phyloP scores from a whole-genome alignment of 2,329 filamentous ascomycete genomes.

The Exophiala aquamarina region DNA sequence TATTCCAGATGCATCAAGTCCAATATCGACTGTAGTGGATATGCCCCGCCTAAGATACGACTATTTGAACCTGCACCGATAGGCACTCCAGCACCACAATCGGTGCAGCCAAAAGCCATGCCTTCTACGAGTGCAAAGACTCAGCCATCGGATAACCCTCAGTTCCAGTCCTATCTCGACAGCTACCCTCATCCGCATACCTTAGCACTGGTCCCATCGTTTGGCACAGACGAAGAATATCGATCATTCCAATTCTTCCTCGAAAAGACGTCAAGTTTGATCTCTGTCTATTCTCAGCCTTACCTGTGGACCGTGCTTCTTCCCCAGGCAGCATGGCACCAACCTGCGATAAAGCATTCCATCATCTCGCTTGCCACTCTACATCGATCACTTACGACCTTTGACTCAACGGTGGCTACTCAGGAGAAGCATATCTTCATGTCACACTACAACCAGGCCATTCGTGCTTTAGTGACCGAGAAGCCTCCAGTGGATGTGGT shows the following conservation, averaged over 20 bases:
- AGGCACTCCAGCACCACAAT: slow-evolving; percentile 2
- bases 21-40: slow-evolving; percentile 18
- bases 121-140: too few relatives aligned
- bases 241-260: slow-evolving; percentile 22
- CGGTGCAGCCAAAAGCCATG: background rate
- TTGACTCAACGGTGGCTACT: background rate
- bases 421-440: slow-evolving; percentile 13
- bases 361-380: slow-evolving; percentile 19
- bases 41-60: slow-evolving; percentile 18
- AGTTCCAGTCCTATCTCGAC: slow-evolving; percentile 9
- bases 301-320: slow-evolving; percentile 20
- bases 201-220: slow-evolving; percentile 12
- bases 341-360: slow-evolving; percentile 23
- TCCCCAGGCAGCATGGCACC: slow-evolving; percentile 21
- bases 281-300: slow-evolving; percentile 20
- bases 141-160: background rate
- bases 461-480: slow-evolving; percentile 12
- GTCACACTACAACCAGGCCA: slow-evolving; percentile 20
- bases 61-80: slow-evolving; percentile 16
- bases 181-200: slow-evolving; percentile 13
- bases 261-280: slow-evolving; percentile 16
- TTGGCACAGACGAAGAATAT: slow-evolving; percentile 18
- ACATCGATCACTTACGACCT: slow-evolving; percentile 15
- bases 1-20: slow-evolving; percentile 16
- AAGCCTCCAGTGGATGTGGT: slow-evolving; percentile 20